Evolutionary conservation across 805 yeast genomes (phyloP), one percentile per base, ranked within the genome.

Genomic region (Ogataea henricii): DNA sequence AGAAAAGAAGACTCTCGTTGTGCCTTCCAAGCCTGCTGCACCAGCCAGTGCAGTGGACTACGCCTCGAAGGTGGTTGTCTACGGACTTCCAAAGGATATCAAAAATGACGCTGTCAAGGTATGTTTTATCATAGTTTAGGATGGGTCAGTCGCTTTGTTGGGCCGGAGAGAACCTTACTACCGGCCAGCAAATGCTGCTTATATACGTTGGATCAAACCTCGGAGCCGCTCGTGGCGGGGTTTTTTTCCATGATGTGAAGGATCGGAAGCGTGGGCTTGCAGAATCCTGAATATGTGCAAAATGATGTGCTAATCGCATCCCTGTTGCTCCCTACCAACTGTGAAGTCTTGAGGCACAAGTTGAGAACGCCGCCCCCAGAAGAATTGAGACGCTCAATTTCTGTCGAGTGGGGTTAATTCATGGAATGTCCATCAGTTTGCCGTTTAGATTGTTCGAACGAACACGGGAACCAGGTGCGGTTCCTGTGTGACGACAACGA

Each of bases 21-120:
- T 50, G 41, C 47, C 51, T 21, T 17, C 49, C 16, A 55, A 46
- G 46, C 56, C 63, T 25, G 56, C 56, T 41, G 52, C 57, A 13
- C 26, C 52, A 17, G 49, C 57, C 38, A 41, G 50, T 43, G 58
- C 65, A 38, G 52, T 59, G 33, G 59, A 80, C 37, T 76, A 77
- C 54, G 87, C 95, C 49, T 83, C 86, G 53, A 91, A 87, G 68
- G 95, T 89, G 48, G 83, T 87, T 63, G 94, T 90, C 42, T 54
- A 64, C 16, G 66, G 65, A 35, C 57, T 66, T 67, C 94, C 97
- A 69, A 81, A 78, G 67, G 96, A 90, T 73, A 85, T 90, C 69
- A 84, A 85, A 68, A 85, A 83, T 67, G 86, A 82, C 59, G 85
- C 89, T 65, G 83, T 89, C 65, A 87, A 82, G 55, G 60, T 56